Base-by-base conservation (phyloP, 192 early-diverging fungal genomes). In the Coemansia sp. region DNA sequence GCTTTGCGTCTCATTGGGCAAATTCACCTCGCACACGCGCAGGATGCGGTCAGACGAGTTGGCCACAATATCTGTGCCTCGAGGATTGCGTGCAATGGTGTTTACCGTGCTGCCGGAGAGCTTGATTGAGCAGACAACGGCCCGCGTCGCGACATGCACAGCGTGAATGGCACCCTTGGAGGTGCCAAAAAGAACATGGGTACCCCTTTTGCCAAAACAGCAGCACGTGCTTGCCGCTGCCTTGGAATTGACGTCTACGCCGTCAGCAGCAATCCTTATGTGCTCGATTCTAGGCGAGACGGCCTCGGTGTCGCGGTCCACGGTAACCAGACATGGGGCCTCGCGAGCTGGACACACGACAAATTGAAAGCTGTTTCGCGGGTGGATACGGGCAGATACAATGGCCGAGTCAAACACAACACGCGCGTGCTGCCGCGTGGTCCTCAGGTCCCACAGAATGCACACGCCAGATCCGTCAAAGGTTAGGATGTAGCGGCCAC, bases 401-500 rank as follows among this genome's bases (percentile, higher is more conserved):
- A 93, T 76, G 1, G 86, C 79, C 0, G 88, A 87, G 32, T 77
- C 74, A 54, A 93, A 93, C 50, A 81, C 71, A 10, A 88, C 77
- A 4, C 78, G 83, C 22, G 81, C 51, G 40, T 75, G 64, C 27
- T 81, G 65, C 5, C 71, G 46, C 5, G 80, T 85, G 27, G 76
- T 63, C 13, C 81, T 54, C 38, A 94, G 53, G 65, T 97, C 92
- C 94, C 94, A 97, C 8, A 91, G 69, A 27, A 94, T 90, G 52
- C 90, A 90, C 26, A 81, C 85, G 77, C 90, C 90, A 30, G 87
- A 88, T 43, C 81, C 81, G 34, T 90, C 90, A 0, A 86, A 80
- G 1, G 93, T 88, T 31, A 95, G 63, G 4, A 97, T 52, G 68
- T 84, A 87, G 7, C 87, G 78, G 4, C 90, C 88, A 66, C 85